These are phyloP conservation scores for Clohesyomyces aquaticus DNA, from an alignment of 495 filamentous ascomycete genomes.

Conservation along the genomic window DNA sequence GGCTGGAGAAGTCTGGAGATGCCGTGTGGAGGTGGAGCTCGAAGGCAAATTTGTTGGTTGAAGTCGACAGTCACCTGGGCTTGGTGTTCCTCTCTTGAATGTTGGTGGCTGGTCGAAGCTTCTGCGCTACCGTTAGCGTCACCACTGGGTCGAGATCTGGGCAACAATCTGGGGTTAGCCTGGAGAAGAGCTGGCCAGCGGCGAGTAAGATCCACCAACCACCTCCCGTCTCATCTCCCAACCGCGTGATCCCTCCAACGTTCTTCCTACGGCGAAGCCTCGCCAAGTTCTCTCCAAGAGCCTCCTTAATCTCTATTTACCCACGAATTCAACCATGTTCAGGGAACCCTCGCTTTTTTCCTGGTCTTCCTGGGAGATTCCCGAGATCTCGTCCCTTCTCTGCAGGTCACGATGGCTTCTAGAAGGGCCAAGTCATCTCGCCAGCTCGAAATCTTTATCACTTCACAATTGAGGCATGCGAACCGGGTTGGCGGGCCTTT, in stretches of 20 bases:
- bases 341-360: conserved; percentile 5
- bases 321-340: conserved; percentile 2
- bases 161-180: conserved; percentile 1
- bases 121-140: neutral
- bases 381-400: neutral
- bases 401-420: conserved; percentile 11
- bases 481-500: conserved; percentile 28
- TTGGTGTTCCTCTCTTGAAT: too few relatives aligned
- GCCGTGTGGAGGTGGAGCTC: too few relatives aligned
- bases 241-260: neutral
- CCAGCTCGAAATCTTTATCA: neutral
- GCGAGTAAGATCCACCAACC: neutral
- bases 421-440: conserved; percentile 1
- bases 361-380: neutral
- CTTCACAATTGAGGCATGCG: neutral
- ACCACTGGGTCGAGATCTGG: neutral
- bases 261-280: neutral
- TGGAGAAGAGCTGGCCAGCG: neutral
- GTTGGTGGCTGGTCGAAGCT: neutral
- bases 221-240: neutral
- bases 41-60: too few relatives aligned
- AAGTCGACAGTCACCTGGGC: too few relatives aligned
- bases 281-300: neutral
- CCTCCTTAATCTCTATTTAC: neutral
- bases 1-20: too few relatives aligned